These are phyloP conservation scores for Asterophora parasitica DNA, from an alignment of 768 basidiomycete species.

Conservation along the genomic window DNA sequence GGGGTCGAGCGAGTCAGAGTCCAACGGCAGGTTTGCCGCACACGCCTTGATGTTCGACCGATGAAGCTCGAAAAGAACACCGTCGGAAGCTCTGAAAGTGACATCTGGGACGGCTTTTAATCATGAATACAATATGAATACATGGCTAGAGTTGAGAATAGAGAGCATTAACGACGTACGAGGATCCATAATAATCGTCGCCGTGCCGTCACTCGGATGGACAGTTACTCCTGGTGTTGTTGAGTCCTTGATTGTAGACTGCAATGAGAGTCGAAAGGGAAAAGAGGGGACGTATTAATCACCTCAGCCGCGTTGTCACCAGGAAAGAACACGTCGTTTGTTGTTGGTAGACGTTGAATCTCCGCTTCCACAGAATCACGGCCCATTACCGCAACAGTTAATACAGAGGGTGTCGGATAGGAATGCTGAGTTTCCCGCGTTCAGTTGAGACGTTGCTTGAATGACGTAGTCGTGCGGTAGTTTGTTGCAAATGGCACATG, in stretches of 20 bases:
- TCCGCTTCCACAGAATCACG: neutral
- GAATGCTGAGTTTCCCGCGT: neutral
- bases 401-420: neutral
- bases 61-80: neutral
- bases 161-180: too few relatives aligned
- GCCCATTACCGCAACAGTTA: neutral
- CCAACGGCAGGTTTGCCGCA: neutral
- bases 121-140: neutral
- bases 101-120: neutral
- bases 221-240: neutral
- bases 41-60: neutral
- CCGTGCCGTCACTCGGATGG: too few relatives aligned
- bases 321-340: neutral
- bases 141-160: neutral
- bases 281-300: too few relatives aligned
- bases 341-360: neutral
- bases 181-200: too few relatives aligned
- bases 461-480: neutral
- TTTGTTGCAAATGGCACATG: neutral
- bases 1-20: neutral
- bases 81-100: slow-evolving; percentile 1
- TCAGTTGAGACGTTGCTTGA: neutral
- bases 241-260: neutral
- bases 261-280: neutral
- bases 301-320: neutral